Conservation (phyloP, 2,329 filamentous ascomycete genomes). For the Colletotrichum aenigma region DNA sequence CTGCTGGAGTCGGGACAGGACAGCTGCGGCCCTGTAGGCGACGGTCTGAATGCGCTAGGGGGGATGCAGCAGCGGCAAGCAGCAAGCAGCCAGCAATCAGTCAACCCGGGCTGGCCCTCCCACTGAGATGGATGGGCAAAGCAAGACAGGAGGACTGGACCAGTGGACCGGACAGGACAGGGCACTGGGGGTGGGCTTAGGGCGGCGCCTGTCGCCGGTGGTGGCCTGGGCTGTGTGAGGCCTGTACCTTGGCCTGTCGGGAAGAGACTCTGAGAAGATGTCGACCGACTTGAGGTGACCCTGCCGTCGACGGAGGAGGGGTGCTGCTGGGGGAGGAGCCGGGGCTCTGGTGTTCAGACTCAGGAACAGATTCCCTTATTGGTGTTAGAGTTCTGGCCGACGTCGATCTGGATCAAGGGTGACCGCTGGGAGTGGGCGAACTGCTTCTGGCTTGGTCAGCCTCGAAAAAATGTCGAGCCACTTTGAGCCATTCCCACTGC, state of each 20-base stretch:
- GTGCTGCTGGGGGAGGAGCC: background rate
- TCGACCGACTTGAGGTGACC: background rate
- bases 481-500: constrained; percentile 16
- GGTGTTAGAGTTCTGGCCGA: constrained; percentile 21
- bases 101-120: background rate
- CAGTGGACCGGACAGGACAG: background rate
- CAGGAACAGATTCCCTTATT: constrained; percentile 17
- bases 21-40: background rate
- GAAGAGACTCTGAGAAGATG: background rate
- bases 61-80: background rate
- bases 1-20: background rate
- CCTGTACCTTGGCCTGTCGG: background rate
- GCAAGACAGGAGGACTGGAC: background rate
- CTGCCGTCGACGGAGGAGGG: background rate
- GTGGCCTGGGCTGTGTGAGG: background rate
- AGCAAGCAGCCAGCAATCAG: background rate
- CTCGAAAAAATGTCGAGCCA: constrained; percentile 12
- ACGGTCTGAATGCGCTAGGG: background rate
- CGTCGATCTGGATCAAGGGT: constrained; percentile 19
- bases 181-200: background rate
- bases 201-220: background rate
- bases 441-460: constrained; percentile 18
- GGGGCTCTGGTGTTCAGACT: background rate
- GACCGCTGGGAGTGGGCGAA: constrained; percentile 10
- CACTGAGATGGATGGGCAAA: background rate